Evolutionary conservation across 1,284 basidiomycete species (phyloP), one percentile per base, ranked within the genome.

Genomic region (Mycena sp.): DNA sequence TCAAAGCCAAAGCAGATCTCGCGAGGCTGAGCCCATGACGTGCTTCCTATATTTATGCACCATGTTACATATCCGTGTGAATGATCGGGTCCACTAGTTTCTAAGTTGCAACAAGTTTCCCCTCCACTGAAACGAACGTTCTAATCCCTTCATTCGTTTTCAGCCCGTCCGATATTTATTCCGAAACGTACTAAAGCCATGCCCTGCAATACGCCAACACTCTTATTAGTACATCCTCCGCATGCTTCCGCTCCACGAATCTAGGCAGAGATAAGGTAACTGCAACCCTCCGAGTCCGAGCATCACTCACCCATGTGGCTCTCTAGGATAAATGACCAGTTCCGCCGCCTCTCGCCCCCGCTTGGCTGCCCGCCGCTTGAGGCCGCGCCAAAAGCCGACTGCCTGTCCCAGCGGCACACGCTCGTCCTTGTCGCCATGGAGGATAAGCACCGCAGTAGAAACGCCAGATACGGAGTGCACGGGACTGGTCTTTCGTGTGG

Each of bases 341-440:
- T 74, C 69, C 3, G 68, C 71, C 21, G 67, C 70, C 30, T 73
- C 67, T 54, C 65, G 72, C 11, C 71, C 74, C 60, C 71, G 67
- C 11, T 70, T 64, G 2, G 69, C 63, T 10, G 72, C 74, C 23
- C 65, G 70, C 48, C 73, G 67, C 64, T 71, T 73, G 17, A 76
- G 58, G 17, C 73, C 76, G 29, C 73, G 68, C 64, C 71, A 75
- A 40, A 76, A 69, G 17, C 75, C 75, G 41, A 74, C 60, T 1
- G 70, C 69, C 65, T 76, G 73, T 4, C 71, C 72, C 26, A 71
- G 50, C 7, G 72, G 73, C 16, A 76, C 71, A 9, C 76, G 70
- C 59, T 74, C 72, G 53, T 76, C 74, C 48, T 68, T 73, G 40
- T 75, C 73, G 12, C 75, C 76, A 52, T 76, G 75, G 12, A 77